Evolutionary conservation across 257 asterid species (phyloP).

Genomic region (Ocimum tenuiflorum): DNA sequence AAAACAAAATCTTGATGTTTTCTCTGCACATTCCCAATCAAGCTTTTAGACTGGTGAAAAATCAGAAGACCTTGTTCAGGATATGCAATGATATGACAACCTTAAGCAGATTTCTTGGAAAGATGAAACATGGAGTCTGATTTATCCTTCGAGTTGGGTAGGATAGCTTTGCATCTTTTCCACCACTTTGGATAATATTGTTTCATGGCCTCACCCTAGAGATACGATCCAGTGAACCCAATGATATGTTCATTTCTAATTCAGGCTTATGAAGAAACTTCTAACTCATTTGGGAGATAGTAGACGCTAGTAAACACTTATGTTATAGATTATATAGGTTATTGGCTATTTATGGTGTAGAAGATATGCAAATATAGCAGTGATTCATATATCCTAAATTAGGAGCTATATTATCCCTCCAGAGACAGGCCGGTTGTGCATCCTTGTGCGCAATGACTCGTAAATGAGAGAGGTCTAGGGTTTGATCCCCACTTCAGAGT

Average conservation of each 20-base stretch:
- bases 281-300: neutral
- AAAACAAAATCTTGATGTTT: neutral
- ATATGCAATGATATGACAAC: neutral
- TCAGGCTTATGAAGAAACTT: neutral
- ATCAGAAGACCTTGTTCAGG: neutral
- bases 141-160: neutral
- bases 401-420: too few relatives aligned
- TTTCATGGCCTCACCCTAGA: neutral
- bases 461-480: too few relatives aligned
- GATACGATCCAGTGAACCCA: neutral
- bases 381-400: too few relatives aligned
- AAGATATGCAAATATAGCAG: too few relatives aligned
- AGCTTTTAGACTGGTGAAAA: neutral
- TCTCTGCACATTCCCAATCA: neutral
- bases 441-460: too few relatives aligned
- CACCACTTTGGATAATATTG: neutral
- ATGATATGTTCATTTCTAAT: neutral
- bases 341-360: too few relatives aligned
- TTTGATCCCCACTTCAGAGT: too few relatives aligned
- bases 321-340: too few relatives aligned
- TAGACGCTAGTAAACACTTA: neutral
- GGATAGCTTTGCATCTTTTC: conserved; percentile 11
- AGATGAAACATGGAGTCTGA: neutral
- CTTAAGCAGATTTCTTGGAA: neutral
- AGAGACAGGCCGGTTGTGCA: too few relatives aligned